phyloP scores from a whole-genome alignment of 345 rosid genomes.

The Hibiscus mutabilis region DNA sequence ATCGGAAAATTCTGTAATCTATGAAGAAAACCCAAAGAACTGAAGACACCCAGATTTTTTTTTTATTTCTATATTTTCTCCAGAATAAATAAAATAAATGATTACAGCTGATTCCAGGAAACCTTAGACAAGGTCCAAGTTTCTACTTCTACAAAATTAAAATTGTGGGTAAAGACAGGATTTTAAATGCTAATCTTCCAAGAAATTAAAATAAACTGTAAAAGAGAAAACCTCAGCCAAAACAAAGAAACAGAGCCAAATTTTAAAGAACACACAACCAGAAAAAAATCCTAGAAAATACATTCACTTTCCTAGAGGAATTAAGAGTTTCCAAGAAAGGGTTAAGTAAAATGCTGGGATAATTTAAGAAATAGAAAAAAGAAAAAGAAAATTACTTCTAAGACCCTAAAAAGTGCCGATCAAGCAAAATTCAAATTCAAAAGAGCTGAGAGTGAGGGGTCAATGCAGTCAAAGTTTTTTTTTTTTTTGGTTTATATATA shows the following conservation, averaged over 20 bases:
- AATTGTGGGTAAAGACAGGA: background rate
- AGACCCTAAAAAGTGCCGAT: conserved; percentile 10
- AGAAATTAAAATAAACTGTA: background rate
- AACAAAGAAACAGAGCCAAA: background rate
- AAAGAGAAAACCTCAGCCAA: background rate
- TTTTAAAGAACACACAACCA: background rate
- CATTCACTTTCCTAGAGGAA: too few relatives aligned
- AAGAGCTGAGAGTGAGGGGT: background rate
- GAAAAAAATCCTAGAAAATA: background rate
- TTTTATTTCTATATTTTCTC: background rate
- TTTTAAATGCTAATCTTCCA: conserved; percentile 4
- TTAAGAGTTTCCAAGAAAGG: background rate
- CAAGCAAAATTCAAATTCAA: conserved; percentile 2
- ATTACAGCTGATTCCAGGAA: background rate
- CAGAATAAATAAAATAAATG: background rate
- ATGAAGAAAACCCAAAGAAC: background rate
- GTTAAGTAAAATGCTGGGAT: conserved; percentile 30
- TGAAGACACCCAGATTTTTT: background rate
- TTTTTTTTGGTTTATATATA: conserved; percentile 17
- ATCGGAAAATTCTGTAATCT: background rate
- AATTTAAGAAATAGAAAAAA: conserved; percentile 21
- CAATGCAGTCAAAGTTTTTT: background rate
- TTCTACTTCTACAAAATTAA: background rate
- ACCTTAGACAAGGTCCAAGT: conserved; percentile 14
- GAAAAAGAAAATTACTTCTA: background rate